Evolutionary conservation across 495 filamentous ascomycete genomes (phyloP), one percentile per base, ranked within the genome.

Genomic region (Penicillium cosmopolitanum): DNA sequence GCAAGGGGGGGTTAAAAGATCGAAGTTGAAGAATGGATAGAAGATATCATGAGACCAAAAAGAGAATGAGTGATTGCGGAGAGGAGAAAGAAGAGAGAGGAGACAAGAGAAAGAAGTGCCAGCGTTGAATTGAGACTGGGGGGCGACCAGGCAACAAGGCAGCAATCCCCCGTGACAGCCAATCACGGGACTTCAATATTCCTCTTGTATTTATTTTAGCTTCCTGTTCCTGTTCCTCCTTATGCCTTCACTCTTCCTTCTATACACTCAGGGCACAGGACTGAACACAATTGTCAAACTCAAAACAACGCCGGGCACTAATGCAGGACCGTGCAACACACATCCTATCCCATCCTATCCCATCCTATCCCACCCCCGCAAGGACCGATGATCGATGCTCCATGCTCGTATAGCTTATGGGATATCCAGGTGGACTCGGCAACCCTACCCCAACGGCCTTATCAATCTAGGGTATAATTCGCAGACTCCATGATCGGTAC

Each of bases 111-210:
- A 19, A 44, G 34, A 38, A 64, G 53, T 31, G 28, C 28, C 28
- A 31, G 28, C 8, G 28, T 31, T 31, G 28, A 31, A 9, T 8
- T 31, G 28, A 23, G 23, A 23, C 23, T 19, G 43, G 53, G 36
- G 54, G 51, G 46, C 58, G 56, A 28, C 19, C 8, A 48, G 46
- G 46, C 46, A 48, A 28, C 21, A 48, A 48, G 46, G 46, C 46
- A 48, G 11, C 6, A 48, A 48, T 48, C 9, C 9, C 46, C 3
- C 46, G 46, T 28, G 46, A 28, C n/a, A n/a, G 52, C 54, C 58
- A 63, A 67, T 64, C 55, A 66, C 50, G 38, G 48, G 46, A 48
- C 57, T 54, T 58, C 23, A 2, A 2, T 2, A 3, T 23, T 44
- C 36, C 21, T 52, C 18, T 43, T 18, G 18, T 21, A 1, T 21